These are phyloP conservation scores for Kwoniella shandongensis DNA, from an alignment of 768 basidiomycete species.

Conservation along the genomic window DNA sequence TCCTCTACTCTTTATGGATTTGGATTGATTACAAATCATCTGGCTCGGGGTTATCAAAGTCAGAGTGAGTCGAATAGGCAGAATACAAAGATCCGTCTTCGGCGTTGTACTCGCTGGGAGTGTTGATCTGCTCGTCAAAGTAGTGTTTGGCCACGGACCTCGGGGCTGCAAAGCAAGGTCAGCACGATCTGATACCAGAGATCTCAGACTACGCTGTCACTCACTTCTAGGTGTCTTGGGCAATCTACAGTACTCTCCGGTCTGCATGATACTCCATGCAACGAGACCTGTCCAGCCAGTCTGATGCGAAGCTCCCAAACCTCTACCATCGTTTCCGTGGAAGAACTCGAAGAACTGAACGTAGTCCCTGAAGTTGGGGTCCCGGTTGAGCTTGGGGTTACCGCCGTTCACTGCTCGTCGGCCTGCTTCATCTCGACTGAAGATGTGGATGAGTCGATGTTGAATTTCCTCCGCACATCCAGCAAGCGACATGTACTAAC, in stretches of 20 bases:
- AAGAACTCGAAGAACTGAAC: conserved; percentile 98
- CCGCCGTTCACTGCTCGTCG: conserved; percentile 89
- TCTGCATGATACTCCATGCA: conserved; percentile 72
- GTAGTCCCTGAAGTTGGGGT: conserved; percentile 95
- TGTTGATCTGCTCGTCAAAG: conserved; percentile 68
- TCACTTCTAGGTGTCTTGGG: conserved; percentile 91
- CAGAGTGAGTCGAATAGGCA: conserved; percentile 43
- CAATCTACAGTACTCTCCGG: conserved; percentile 68
- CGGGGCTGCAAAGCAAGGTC: conserved; percentile 62
- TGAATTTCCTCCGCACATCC: conserved; percentile 96
- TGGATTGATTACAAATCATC: conserved; percentile 42
- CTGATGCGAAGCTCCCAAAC: conserved; percentile 95
- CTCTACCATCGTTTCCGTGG: conserved; percentile 88
- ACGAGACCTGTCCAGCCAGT: conserved; percentile 76
- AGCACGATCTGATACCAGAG: background rate
- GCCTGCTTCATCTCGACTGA: conserved; percentile 85
- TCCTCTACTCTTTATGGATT: no score
- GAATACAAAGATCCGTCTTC: conserved; percentile 46
- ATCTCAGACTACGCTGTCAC: conserved; percentile 46
- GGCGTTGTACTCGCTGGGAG: conserved; percentile 41
- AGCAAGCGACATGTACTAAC: conserved; percentile 81
- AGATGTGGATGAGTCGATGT: conserved; percentile 98
- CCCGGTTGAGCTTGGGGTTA: conserved; percentile 77
- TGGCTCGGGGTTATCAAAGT: conserved; percentile 50
- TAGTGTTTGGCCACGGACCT: conserved; percentile 84